Base-by-base conservation (phyloP, 1,284 basidiomycete genomes). In the Malassezia nana region DNA sequence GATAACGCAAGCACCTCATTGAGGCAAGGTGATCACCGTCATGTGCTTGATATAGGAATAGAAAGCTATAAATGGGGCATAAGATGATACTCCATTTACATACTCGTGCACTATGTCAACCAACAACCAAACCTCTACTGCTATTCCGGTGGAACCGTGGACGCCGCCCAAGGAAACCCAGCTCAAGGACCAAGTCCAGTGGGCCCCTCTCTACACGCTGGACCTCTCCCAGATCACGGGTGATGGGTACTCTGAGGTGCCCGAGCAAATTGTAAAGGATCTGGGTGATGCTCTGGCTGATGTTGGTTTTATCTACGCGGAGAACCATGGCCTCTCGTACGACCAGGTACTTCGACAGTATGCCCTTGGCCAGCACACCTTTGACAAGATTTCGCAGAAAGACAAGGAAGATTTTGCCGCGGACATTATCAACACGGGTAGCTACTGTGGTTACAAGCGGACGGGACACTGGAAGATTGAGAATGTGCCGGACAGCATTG, bases 401-500 rank as follows among this genome's bases (percentile, higher is more conserved):
- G 66, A 72, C 55, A 72, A 72, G 56, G 55, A 57, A 10, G 44
- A 45, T 28, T 67, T 58, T 63, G 64, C 66, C 29, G 69, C 69
- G 2, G 62, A 67, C 40, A 72, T 72, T 26, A 41, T 67, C 24
- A 31, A 50, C n/a, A 63, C 58, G 0, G 69, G 76, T 1, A 49
- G 41, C 31, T 72, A 68, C 35, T 62, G 66, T 26, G 69, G 76
- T 0, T 77, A 77, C 72, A 77, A 77, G 55, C 72, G 75, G 52
- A 70, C 70, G 43, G 76, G 76, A 0, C 76, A 76, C 64, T 76
- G 76, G 75, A 68, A 69, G 26, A 57, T 70, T 20, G 57, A 69
- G 28, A 72, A 71, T 4, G 59, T 69, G 20, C 59, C 65, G 22
- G 76, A 77, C 50, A 66, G 74, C 2, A 76, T 77, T 51, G 74